Base-by-base conservation (phyloP, 257 asterid genomes). In the Capsicum rhomboideum region DNA sequence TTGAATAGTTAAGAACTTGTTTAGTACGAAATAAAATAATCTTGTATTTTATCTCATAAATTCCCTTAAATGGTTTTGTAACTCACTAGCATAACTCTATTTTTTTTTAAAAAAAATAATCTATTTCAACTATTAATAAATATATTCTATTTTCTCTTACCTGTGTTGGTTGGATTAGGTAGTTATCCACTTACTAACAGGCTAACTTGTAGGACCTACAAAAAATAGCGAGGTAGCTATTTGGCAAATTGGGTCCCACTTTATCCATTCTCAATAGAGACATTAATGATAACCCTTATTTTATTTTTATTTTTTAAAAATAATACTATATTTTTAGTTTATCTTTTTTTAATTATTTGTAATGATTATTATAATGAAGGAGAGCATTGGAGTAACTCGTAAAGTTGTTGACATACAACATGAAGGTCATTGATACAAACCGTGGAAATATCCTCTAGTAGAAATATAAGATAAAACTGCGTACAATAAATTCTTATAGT, bases 171-270 rank as follows among this genome's bases (percentile, higher is more conserved):
- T 34, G 85, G 44, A 52, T 50, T 82, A 52, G 85, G 55, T 82
- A 67, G 85, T 67, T 82, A 50, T 82, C 85, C 80, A 82, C 71
- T 63, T 63, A 28, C 11, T 44, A 67, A 66, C 21, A 61, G 29
- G 54, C 18, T 20, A 52, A 20, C 44, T 17, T 50, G 81, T 31
- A 23, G 78, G 61, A 53, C 78, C 84, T 16, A 49, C 81, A 28
- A 49, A 14, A 46, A 23, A 4, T 49, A 49, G 61, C 23, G 44
- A 75, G 44, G n/a, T 75, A 52, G 61, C 26, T 23, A 23, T 46
- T 64, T 23, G 80, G 42, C 9, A 10, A 21, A 82, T 0, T 16
- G 40, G 78, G 81, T 52, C 85, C 85, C 85, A 82, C 85, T 82
- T 69, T 82, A 82, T 82, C 85, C 71, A 77, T 69, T 82, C 10